Evolutionary conservation across 345 rosid species (phyloP), one percentile per base, ranked within the genome.

Genomic region (Ceriops zippeliana): DNA sequence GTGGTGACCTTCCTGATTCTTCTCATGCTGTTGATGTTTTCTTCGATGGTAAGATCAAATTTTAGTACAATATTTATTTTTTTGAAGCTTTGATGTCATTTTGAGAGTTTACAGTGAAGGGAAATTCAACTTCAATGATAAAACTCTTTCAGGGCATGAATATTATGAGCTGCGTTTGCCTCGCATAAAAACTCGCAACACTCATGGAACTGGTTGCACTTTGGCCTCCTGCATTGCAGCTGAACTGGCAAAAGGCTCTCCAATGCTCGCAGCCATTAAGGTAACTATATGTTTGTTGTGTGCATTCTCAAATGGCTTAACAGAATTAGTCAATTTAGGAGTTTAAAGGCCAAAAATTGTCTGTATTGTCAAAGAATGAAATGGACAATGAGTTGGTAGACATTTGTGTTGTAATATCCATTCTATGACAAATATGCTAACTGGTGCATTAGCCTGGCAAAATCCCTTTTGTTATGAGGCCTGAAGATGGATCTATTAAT

Each of bases 171-270:
- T 95, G 67, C 73, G 75, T 67, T 83, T 89, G 27, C 69, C 88
- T 54, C 93, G 99, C 46, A 68, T 91, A 73, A 76, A 76, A 73
- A 95, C 97, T 70, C 81, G 74, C 63, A 91, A 91, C 62, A 87
- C 96, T 72, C 97, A 91, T 72, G 99, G 99, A 63, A 89, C 99
- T 67, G 99, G 99, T 63, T 95, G 99, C 83, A 95, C 86, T 67
- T 78, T 95, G 86, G 99, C 97, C 49, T 95, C 99, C n/a, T 87
- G 89, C 35, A 88, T 95, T 73, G 99, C 99, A 52, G 96, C 99
- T 62, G 99, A 95, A 76, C 81, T 95, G 70, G 99, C 96, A 30
- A 90, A 90, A 87, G 99, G 97, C 66, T 88, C 84, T 78, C 61
- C 89, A 31, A 77, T 90, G 86, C 85, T 95, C 30, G 80, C 89